Evolutionary conservation across 441 rosid species (phyloP), one percentile per base, ranked within the genome.

Genomic region (Daphne laureola): DNA sequence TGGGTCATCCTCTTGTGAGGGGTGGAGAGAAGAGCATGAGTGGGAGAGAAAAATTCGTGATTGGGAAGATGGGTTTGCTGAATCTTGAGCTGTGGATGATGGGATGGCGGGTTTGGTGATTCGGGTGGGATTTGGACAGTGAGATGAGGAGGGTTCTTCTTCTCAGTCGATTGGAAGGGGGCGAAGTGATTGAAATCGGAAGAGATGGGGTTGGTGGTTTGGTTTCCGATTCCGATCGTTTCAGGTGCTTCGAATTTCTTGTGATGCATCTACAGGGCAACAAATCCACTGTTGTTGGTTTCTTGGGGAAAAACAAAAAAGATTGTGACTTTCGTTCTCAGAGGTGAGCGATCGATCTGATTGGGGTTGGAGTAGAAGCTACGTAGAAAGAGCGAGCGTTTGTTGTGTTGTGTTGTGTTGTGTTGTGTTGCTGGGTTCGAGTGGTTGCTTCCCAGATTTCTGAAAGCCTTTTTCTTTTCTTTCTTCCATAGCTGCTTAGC

Each of bases 181-280:
- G 12, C 53, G 23, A 68, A 48, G 38, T 26, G 67, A 51, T 62
- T 64, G 61, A 54, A 73, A 72, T 50, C 77, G 48, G 62, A 62
- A 64, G 73, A 40, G 63, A 53, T 17, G 61, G n/a, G 40, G 42
- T 43, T 46, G 58, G 60, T 58, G 70, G 67, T 35, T 8, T 8
- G 38, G 38, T 31, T 31, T 69, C 61, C 74, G 63, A 61, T 62
- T 64, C 73, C 68, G 76, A 78, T 81, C 81, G 60, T 70, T 53
- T 62, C 62, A 25, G 58, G 73, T 70, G 57, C 47, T 45, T 62
- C 77, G 40, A 63, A 73, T 56, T 72, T 66, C 70, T 59, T 67
- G 49, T 75, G 83, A 67, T 67, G 78, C 87, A 81, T 78, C 75
- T 75, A 75, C 79, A 72, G 69, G 68, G 15, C 25, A 40, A 54